A percentile compares a stretch with the other conserved stretches of the same genome.
Conservation (phyloP, 768 basidiomycete genomes). For the Sarcodon aspratus region DNA sequence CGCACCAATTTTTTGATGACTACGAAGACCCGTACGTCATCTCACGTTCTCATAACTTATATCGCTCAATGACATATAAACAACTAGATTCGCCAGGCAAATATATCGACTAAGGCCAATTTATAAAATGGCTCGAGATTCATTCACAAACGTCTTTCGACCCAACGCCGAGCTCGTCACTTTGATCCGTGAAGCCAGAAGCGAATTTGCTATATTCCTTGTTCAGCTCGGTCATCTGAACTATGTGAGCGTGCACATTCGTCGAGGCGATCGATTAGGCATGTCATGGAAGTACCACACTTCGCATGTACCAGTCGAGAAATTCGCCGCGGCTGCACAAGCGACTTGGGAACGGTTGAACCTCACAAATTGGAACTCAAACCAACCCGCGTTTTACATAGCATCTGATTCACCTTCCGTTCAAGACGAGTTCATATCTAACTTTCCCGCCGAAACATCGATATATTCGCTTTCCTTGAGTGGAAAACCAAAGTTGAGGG, state of each 20-base stretch:
- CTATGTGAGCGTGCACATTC: constrained; percentile 52
- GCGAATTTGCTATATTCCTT: constrained; percentile 26
- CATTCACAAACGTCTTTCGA: constrained; percentile 39
- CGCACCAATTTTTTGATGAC: constrained; percentile 38
- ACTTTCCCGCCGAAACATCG: constrained; percentile 21
- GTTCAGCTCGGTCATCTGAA: background rate
- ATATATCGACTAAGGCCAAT: constrained; percentile 48
- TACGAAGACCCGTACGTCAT: constrained; percentile 53
- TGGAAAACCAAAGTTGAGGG: constrained; percentile 27
- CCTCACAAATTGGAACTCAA: constrained; percentile 8
- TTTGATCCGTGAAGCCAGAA: constrained; percentile 38
- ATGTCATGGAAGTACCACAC: constrained; percentile 30
- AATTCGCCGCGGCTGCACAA: constrained; percentile 33
- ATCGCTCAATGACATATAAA: background rate
- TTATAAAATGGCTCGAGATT: constrained; percentile 32
- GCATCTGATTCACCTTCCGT: constrained; percentile 49
- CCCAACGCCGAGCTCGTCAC: constrained; percentile 34
- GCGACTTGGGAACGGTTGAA: constrained; percentile 27
- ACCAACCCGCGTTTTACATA: constrained; percentile 27
- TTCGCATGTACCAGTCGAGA: constrained; percentile 34
- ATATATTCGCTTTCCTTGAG: constrained; percentile 37
- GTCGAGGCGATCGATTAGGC: constrained; percentile 46
- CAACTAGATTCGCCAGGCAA: constrained; percentile 36
- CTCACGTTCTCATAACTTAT: background rate
- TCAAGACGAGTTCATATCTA: constrained; percentile 27